phyloP scores from a whole-genome alignment of 2,329 filamentous ascomycete species.

The Delphinella strobiligena region DNA sequence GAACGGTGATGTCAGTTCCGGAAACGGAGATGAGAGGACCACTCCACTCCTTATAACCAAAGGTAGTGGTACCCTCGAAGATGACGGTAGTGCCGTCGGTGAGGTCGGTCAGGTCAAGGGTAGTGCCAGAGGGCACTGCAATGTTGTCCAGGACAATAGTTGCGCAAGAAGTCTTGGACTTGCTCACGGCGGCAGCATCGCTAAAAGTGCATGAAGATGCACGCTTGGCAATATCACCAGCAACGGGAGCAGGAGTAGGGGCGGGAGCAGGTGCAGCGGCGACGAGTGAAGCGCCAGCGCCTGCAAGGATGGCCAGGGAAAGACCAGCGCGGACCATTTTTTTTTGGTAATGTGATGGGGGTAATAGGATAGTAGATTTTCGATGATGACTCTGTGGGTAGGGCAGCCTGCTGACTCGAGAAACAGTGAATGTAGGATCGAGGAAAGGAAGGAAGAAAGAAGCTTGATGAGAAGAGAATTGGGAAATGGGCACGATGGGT shows the following conservation, averaged over 20 bases:
- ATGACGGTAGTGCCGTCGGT: constrained; percentile 32
- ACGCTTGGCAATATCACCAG: constrained; percentile 1
- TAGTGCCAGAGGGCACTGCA: constrained; percentile 25
- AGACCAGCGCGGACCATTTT: constrained; percentile 4
- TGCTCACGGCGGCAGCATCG: constrained; percentile 6
- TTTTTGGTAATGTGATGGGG: background rate
- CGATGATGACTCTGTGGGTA: constrained; percentile 6
- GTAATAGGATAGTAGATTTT: background rate
- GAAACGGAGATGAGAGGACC: constrained; percentile 52
- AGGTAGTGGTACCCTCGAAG: constrained; percentile 54
- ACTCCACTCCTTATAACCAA: constrained; percentile 54
- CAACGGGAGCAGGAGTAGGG: background rate
- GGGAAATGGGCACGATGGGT: background rate
- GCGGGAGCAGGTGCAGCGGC: constrained; percentile 6
- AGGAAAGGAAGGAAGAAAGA: constrained; percentile 4
- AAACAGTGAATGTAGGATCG: constrained; percentile 1
- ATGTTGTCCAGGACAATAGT: constrained; percentile 26
- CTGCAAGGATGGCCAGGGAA: background rate
- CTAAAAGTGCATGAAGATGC: constrained; percentile 12
- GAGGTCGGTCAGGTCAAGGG: constrained; percentile 24
- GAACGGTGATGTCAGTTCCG: constrained; percentile 43
- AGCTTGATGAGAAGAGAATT: constrained; percentile 3
- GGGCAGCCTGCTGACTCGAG: constrained; percentile 8
- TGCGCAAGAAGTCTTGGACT: constrained; percentile 16
- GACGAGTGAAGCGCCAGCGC: constrained; percentile 9